Evolutionary conservation across 2,329 filamentous ascomycete species (phyloP).

Genomic region (Cordyceps pruinosa): DNA sequence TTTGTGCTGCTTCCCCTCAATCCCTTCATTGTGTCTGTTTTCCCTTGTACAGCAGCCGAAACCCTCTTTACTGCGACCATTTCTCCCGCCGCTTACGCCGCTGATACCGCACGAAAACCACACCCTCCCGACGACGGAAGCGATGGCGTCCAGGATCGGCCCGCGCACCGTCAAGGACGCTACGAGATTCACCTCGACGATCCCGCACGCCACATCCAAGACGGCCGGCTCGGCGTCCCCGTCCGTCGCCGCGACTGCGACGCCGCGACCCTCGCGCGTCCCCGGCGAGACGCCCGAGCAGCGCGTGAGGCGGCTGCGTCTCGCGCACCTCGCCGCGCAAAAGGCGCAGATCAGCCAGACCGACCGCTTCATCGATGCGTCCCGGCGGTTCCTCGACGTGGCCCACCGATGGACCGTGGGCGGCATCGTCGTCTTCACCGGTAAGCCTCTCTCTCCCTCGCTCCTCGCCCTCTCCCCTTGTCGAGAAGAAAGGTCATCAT

Average conservation of each 20-base stretch:
- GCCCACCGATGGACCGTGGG: conserved; percentile 50
- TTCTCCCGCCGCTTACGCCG: no score
- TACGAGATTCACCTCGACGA: conserved; percentile 57
- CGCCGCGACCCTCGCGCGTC: conserved; percentile 23
- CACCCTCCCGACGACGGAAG: background rate
- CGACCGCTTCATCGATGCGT: conserved; percentile 42
- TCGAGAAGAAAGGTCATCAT: background rate
- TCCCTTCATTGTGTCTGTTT: no score
- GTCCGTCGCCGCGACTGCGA: conserved; percentile 13
- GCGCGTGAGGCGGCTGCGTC: conserved; percentile 60
- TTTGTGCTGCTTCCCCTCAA: background rate
- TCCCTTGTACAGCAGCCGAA: no score
- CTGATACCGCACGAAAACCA: background rate
- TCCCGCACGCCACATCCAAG: conserved; percentile 61
- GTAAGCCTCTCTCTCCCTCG: conserved; percentile 29
- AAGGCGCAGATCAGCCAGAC: conserved; percentile 48
- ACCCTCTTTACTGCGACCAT: background rate
- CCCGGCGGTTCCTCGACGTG: conserved; percentile 46
- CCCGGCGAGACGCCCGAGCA: conserved; percentile 59
- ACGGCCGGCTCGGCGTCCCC: conserved; percentile 28
- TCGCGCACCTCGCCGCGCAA: conserved; percentile 60
- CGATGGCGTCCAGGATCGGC: conserved; percentile 38
- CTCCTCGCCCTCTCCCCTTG: background rate
- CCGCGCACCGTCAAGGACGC: conserved; percentile 70
- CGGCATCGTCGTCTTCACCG: conserved; percentile 49